Evolutionary conservation across 2,329 filamentous ascomycete genomes (phyloP), one percentile per base, ranked within the genome.

Genomic region (Exophiala sp.): DNA sequence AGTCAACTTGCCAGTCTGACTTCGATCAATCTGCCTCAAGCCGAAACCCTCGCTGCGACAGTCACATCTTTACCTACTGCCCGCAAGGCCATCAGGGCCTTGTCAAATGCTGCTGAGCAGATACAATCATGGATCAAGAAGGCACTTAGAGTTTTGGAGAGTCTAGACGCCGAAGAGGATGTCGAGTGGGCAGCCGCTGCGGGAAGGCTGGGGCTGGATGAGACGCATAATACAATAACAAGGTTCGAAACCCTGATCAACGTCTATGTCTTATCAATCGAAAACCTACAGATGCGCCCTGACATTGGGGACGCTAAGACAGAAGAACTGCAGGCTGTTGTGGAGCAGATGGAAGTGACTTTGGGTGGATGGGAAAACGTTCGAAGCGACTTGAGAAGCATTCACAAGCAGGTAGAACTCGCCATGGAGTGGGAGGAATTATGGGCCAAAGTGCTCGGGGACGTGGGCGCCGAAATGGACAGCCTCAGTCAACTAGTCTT

Each of bases 381-480:
- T 64, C 88, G 90, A 64, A 78, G 76, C 39, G 86, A 87, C 1
- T 75, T 99, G 47, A 87, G 87, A 59, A 85, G 75, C 21, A 87
- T 96, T 52, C 95, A 95, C 68, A 82, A 82, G 44, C 92, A 97
- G 67, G 92, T 99, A 14, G 94, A 97, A 71, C 85, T 96, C 54
- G 94, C 94, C 43, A 95, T 97, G 91, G 94, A 99, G 68, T 99
- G 92, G 92, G 91, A 96, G 70, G 91, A 97, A 72, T 78, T 99
- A 34, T 97, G 94, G 92, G 90, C 90, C 64, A 89, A 82, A 60
- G 92, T 97, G 2, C 77, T 99, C 2, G 92, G 91, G 41, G 92
- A 97, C 68, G 96, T 97, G 57, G 89, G 91, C 48, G 84, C 86
- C 58, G 94, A 99, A 72, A 86, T 91, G 66, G 88, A 94, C 60